Evolutionary conservation across 2,329 filamentous ascomycete genomes (phyloP).

Genomic region (Cordyceps cicadae): DNA sequence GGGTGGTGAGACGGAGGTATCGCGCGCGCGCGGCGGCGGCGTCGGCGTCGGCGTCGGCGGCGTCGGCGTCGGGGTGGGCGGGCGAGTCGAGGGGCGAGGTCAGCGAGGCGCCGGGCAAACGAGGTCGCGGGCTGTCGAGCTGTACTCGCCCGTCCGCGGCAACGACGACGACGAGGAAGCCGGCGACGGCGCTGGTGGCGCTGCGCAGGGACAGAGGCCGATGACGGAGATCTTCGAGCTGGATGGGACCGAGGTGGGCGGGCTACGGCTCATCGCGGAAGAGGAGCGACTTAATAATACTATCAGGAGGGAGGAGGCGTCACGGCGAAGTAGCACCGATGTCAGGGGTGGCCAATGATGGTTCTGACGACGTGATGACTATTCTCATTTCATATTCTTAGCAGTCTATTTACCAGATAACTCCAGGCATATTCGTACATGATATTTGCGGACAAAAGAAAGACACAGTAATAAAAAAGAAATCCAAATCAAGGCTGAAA

Average conservation of each 20-base stretch:
- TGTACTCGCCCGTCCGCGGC: constrained; percentile 31
- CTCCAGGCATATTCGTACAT: constrained; percentile 10
- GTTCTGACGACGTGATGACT: too few relatives aligned
- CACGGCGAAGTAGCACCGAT: too few relatives aligned
- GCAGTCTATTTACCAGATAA: constrained; percentile 5
- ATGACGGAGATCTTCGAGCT: not conserved
- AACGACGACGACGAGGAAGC: not conserved
- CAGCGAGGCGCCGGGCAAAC: not conserved
- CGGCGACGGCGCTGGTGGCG: not conserved
- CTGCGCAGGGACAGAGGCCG: not conserved
- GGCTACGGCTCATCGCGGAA: too few relatives aligned
- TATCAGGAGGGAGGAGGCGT: too few relatives aligned
- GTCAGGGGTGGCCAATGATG: too few relatives aligned
- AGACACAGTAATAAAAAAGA: constrained; percentile 7
- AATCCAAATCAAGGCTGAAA: constrained; percentile 10
- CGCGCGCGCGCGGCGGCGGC: constrained; percentile 15
- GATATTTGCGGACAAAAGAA: constrained; percentile 12
- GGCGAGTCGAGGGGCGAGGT: not conserved
- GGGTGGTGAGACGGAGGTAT: too few relatives aligned
- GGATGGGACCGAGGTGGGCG: not conserved
- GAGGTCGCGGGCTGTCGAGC: constrained; percentile 40
- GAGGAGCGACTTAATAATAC: too few relatives aligned
- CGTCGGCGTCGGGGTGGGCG: constrained; percentile 14
- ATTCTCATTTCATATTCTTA: not conserved
- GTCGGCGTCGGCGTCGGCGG: constrained; percentile 12